phyloP scores from a whole-genome alignment of 2,329 filamentous ascomycete species.

The Juglanconis oblonga region DNA sequence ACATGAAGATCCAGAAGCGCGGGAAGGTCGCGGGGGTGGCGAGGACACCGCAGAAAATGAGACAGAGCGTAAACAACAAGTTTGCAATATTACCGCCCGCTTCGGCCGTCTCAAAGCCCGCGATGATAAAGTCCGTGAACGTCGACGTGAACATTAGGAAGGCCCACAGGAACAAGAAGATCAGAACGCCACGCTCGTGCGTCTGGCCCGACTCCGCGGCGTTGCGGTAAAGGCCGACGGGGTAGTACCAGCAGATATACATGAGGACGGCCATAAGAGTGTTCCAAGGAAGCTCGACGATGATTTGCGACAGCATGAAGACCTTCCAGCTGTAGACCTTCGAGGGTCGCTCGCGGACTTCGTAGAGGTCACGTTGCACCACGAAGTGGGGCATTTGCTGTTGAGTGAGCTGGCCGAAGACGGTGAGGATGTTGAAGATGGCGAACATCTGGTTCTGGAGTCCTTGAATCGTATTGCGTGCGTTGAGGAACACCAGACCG shows the following conservation, averaged over 20 bases:
- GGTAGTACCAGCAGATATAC: constrained; percentile 69
- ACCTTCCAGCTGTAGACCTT: constrained; percentile 69
- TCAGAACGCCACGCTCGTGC: constrained; percentile 57
- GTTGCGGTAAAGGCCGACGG: constrained; percentile 61
- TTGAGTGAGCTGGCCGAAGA: constrained; percentile 64
- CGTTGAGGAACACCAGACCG: constrained; percentile 65
- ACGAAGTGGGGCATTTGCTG: constrained; percentile 72
- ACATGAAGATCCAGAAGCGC: constrained; percentile 72
- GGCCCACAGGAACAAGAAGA: constrained; percentile 62
- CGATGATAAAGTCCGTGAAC: constrained; percentile 63
- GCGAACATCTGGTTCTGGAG: constrained; percentile 71
- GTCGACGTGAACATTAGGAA: constrained; percentile 68
- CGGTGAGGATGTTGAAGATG: constrained; percentile 67
- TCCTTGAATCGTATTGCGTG: constrained; percentile 59
- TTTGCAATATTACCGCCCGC: constrained; percentile 65
- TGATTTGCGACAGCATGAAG: constrained; percentile 63
- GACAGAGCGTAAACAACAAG: constrained; percentile 59
- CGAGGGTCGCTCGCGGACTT: constrained; percentile 66
- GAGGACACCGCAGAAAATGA: constrained; percentile 67
- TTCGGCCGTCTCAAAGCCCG: constrained; percentile 63
- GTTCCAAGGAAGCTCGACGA: constrained; percentile 71
- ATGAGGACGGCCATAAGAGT: constrained; percentile 61
- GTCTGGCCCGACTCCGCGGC: constrained; percentile 50
- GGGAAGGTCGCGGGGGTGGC: constrained; percentile 57
- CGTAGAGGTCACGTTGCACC: constrained; percentile 64